Base-by-base conservation (phyloP, 176 grass and related monocot genomes). In the Oryza meridionalis region DNA sequence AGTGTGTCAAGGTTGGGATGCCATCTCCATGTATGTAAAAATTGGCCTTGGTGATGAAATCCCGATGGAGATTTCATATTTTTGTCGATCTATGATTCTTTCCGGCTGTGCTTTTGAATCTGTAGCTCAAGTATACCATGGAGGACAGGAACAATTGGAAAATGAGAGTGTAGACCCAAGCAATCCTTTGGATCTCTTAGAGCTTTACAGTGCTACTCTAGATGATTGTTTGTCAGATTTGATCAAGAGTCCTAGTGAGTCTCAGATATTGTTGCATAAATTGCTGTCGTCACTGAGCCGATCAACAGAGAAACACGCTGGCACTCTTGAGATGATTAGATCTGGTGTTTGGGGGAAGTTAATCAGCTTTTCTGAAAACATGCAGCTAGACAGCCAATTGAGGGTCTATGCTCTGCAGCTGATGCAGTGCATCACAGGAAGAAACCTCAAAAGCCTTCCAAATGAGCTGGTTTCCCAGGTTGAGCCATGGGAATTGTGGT, bases 401-500 rank as follows among this genome's bases (percentile, higher is more conserved):
- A 89, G 91, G 73, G 89, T 98, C 24, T 98, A 95, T 85, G 82
- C 91, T 6, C 69, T 98, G 72, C 93, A 95, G 65, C 80, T 98
- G 82, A 95, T 98, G 96, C 93, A 98, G 73, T 91, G 84, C 42
- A 89, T 98, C 16, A 98, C 89, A 44, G 89, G 96, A 75, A 90
- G 77, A 84, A 98, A 92, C 84, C 84, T 93, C 50, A 92, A 90
- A 89, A 95, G 62, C 67, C 85, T 98, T 78, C 93, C 96, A 68
- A 49, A 78, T 65, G 85, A 95, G 81, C 83, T 98, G 76, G 85
- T 95, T 47, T 95, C 85, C 25, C 87, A 92, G 81, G 91, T 98
- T 58, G 89, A 95, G 63, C 89, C 91, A 38, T 98, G 96, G 96
- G 93, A 98, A 90, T 93, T 80, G 65, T 98, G 93, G 96, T 82